Conservation (phyloP, 768 basidiomycete genomes). For the Lyophyllum shimeji region DNA sequence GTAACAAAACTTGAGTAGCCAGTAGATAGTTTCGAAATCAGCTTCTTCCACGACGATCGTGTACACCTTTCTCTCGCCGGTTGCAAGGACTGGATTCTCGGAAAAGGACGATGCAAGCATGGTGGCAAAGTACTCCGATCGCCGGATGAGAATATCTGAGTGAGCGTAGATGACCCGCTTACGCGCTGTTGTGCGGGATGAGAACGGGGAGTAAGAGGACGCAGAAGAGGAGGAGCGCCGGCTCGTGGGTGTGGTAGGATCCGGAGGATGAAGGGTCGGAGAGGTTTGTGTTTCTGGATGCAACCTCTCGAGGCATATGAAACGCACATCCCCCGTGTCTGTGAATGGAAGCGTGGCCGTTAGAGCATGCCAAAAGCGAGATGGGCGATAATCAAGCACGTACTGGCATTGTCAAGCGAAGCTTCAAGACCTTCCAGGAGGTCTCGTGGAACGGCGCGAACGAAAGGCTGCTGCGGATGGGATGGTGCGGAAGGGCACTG, state of each 20-base stretch:
- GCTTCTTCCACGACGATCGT: slow-evolving; percentile 77
- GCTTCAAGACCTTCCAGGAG: slow-evolving; percentile 69
- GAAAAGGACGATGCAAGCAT: slow-evolving; percentile 72
- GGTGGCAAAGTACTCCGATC: slow-evolving; percentile 80
- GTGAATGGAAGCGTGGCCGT: not conserved
- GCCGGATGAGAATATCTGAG: slow-evolving; percentile 67
- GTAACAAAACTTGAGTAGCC: slow-evolving; percentile 77
- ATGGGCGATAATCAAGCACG: slow-evolving; percentile 20
- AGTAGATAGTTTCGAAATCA: slow-evolving; percentile 76
- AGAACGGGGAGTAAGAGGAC: slow-evolving; percentile 41
- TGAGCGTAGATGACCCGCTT: slow-evolving; percentile 79
- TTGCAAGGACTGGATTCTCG: slow-evolving; percentile 43
- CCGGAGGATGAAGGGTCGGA: slow-evolving; percentile 25
- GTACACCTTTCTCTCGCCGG: slow-evolving; percentile 56
- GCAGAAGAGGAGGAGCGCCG: slow-evolving; percentile 40
- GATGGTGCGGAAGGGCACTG: slow-evolving; percentile 59
- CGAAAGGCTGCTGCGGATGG: slow-evolving; percentile 65
- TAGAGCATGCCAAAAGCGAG: not conserved
- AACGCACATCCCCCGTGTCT: slow-evolving; percentile 78
- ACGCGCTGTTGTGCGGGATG: slow-evolving; percentile 51
- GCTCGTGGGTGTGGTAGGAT: slow-evolving; percentile 28
- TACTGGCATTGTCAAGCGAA: slow-evolving; percentile 71
- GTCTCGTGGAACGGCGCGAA: slow-evolving; percentile 64
- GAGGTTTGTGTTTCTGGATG: slow-evolving; percentile 24
- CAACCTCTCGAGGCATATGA: slow-evolving; percentile 65